Percentiles rank a stretch among this genome's conserved stretches.
These are phyloP conservation scores for Alternaria sp. DNA, from an alignment of 2,329 filamentous ascomycete genomes.

Conservation along the genomic window DNA sequence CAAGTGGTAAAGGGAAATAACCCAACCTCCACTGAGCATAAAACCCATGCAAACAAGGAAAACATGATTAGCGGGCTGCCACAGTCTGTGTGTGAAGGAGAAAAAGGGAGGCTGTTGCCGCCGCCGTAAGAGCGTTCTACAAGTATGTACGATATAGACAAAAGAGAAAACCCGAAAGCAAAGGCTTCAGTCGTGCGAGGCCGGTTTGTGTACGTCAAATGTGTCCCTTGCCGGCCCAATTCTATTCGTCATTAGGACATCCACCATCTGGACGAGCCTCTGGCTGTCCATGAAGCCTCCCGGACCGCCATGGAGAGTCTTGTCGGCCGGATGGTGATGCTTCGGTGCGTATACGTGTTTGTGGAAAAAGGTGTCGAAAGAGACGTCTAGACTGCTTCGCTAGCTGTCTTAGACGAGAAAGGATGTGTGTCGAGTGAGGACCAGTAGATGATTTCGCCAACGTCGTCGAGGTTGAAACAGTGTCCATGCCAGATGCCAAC, in stretches of 20 bases:
- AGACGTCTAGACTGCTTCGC: slow-evolving; percentile 26
- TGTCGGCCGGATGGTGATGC: slow-evolving; percentile 16
- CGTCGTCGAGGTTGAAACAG: slow-evolving; percentile 38
- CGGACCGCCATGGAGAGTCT: slow-evolving; percentile 11
- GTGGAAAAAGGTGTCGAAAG: slow-evolving; percentile 30
- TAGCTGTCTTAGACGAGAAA: slow-evolving; percentile 31
- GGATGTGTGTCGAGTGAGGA: slow-evolving; percentile 30
- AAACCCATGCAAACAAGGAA: slow-evolving; percentile 41
- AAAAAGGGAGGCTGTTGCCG: slow-evolving; percentile 34
- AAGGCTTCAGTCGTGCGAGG: slow-evolving; percentile 27
- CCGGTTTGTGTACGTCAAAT: slow-evolving; percentile 43
- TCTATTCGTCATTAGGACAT: slow-evolving; percentile 49
- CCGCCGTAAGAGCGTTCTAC: slow-evolving; percentile 42
- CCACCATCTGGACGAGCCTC: slow-evolving; percentile 27
- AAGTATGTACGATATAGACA: slow-evolving; percentile 48
- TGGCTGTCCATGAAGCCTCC: slow-evolving; percentile 33
- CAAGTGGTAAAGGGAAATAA: slow-evolving; percentile 19
- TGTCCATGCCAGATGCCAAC: slow-evolving; percentile 46
- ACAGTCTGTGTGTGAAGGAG: slow-evolving; percentile 25
- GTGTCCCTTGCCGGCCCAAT: slow-evolving; percentile 36
- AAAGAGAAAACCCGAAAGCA: slow-evolving; percentile 35
- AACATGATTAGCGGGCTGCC: slow-evolving; percentile 43
- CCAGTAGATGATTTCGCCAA: slow-evolving; percentile 42
- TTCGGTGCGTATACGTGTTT: slow-evolving; percentile 37
- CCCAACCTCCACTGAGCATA: slow-evolving; percentile 33